Conservation (phyloP, 2,329 filamentous ascomycete species). For the Anisogramma anomala region DNA sequence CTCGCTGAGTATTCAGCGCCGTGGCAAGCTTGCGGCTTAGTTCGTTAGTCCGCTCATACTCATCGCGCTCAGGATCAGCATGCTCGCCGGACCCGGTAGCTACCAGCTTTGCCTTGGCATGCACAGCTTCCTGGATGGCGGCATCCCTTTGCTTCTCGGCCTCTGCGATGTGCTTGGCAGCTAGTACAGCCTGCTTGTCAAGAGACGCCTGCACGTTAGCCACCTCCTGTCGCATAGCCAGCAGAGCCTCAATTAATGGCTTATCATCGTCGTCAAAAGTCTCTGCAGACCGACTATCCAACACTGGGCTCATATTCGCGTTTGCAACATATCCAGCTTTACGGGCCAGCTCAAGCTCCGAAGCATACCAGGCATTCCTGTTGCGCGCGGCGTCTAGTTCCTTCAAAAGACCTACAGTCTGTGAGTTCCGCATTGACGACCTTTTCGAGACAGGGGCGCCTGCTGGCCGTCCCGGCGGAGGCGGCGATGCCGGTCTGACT, state of each 20-base stretch:
- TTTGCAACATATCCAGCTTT: conserved; percentile 79
- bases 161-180: conserved; percentile 82
- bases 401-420: conserved; percentile 66
- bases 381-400: conserved; percentile 78
- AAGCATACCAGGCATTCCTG: conserved; percentile 93
- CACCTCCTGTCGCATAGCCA: conserved; percentile 83
- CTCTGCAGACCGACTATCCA: conserved; percentile 67
- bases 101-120: conserved; percentile 85
- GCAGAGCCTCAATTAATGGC: conserved; percentile 79
- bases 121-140: conserved; percentile 89
- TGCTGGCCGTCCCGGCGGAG: conserved; percentile 43
- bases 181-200: conserved; percentile 73
- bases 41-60: conserved; percentile 57
- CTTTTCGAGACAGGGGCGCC: conserved; percentile 49
- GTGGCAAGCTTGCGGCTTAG: conserved; percentile 74
- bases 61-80: conserved; percentile 48
- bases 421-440: conserved; percentile 49
- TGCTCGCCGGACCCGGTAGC: conserved; percentile 59
- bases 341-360: conserved; percentile 80
- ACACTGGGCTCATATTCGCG: conserved; percentile 53
- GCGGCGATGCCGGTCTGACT: conserved; percentile 43
- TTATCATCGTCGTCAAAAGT: conserved; percentile 85
- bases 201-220: conserved; percentile 82
- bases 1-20: conserved; percentile 65
- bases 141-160: conserved; percentile 89